These are phyloP conservation scores for Beta corolliflora DNA, from an alignment of 179 eudicot species.

Conservation along the genomic window DNA sequence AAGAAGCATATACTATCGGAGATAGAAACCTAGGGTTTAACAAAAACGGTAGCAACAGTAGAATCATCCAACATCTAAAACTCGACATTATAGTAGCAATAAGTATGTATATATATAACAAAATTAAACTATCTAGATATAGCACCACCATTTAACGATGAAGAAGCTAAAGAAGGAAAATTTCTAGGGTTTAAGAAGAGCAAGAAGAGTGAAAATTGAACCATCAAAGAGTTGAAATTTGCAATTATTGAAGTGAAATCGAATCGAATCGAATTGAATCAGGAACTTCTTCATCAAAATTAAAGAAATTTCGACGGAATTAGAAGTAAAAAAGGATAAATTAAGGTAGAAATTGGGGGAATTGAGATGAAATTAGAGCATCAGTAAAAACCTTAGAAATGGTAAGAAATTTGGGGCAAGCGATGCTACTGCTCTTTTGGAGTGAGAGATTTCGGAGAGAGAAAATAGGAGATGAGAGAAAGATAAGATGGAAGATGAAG, in stretches of 20 bases:
- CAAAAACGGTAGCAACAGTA: background rate
- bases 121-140: background rate
- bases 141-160: background rate
- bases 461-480: background rate
- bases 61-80: constrained; percentile 1
- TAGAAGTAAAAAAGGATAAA: background rate
- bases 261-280: background rate
- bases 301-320: background rate
- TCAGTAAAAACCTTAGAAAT: constrained; percentile 26
- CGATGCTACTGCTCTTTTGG: background rate
- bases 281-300: background rate
- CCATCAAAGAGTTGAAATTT: background rate
- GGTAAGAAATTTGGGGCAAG: constrained; percentile 12
- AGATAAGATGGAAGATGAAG: background rate
- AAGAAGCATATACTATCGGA: background rate
- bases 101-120: too few species aligned
- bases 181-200: constrained; percentile 5
- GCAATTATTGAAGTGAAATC: constrained; percentile 11
- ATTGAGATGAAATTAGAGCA: background rate
- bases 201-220: background rate
- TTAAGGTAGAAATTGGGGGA: background rate
- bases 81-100: background rate
- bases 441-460: background rate
- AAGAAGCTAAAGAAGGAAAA: background rate
- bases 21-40: constrained; percentile 15